Evolutionary conservation across 768 basidiomycete genomes (phyloP).

Genomic region (Rhodotorula paludigena): DNA sequence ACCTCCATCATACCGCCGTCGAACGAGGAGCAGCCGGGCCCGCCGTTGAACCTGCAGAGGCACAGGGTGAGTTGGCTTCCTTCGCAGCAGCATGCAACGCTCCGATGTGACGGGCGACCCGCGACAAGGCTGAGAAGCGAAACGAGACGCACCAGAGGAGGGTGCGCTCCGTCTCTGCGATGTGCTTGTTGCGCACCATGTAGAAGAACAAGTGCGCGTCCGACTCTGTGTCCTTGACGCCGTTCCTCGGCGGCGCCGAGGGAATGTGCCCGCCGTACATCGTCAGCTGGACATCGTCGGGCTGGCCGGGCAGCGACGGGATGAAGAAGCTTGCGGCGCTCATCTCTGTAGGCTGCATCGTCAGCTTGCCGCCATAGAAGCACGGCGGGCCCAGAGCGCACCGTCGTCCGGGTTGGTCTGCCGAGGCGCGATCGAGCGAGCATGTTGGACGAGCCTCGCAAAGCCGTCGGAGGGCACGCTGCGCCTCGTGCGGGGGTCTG

Average conservation of each 20-base stretch:
- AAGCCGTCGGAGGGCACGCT: not conserved
- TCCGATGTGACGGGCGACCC: not conserved
- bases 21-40: slow-evolving; percentile 94
- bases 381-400: not conserved
- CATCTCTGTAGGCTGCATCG: slow-evolving; percentile 11
- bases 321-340: slow-evolving; percentile 39
- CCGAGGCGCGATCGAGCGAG: not conserved
- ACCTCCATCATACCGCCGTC: slow-evolving; percentile 97
- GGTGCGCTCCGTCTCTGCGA: slow-evolving; percentile 81
- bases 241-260: slow-evolving; percentile 57
- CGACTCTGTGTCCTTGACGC: slow-evolving; percentile 57
- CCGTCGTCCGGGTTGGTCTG: slow-evolving; percentile 11
- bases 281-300: slow-evolving; percentile 65
- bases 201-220: slow-evolving; percentile 82
- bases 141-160: slow-evolving; percentile 66
- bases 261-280: slow-evolving; percentile 77
- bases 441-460: not conserved
- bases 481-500: not conserved
- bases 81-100: too few species aligned
- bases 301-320: slow-evolving; percentile 61
- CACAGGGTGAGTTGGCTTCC: too few species aligned
- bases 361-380: not conserved
- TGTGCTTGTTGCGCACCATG: slow-evolving; percentile 75
- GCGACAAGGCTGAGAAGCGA: not conserved
- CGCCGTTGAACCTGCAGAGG: slow-evolving; percentile 46